Percentiles rank a stretch among this genome's conserved stretches.
These are phyloP conservation scores for Cnidoscolus chayamansa DNA, from an alignment of 441 rosid genomes.

Conservation along the genomic window DNA sequence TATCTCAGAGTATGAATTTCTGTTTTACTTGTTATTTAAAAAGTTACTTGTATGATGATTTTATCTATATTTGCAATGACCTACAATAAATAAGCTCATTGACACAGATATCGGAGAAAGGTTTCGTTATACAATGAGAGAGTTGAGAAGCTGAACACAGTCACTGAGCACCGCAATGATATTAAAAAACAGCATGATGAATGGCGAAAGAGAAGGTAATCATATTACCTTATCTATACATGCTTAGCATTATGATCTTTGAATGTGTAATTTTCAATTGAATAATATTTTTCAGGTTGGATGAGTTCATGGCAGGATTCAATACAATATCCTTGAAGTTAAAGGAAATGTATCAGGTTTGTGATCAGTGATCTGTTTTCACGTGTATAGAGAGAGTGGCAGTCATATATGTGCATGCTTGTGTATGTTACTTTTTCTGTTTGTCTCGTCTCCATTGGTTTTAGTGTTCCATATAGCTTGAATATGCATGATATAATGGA, in stretches of 20 bases:
- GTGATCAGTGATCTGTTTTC: not conserved
- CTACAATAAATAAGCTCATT: constrained; percentile 24
- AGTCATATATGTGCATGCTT: not conserved
- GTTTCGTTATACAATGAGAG: constrained; percentile 72
- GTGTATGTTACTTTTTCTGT: not conserved
- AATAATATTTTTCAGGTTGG: constrained; percentile 55
- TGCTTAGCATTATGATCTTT: not conserved
- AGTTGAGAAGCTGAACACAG: constrained; percentile 71
- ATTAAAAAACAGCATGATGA: constrained; percentile 83
- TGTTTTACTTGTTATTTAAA: constrained; percentile 9
- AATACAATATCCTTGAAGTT: constrained; percentile 87
- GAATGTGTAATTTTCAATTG: constrained; percentile 14
- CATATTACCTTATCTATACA: not conserved
- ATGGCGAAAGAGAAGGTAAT: constrained; percentile 77
- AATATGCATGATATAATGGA: not conserved
- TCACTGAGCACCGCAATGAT: constrained; percentile 84
- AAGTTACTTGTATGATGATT: not conserved
- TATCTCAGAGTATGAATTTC: constrained; percentile 69
- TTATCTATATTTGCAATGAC: constrained; percentile 1
- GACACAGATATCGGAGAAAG: constrained; percentile 66
- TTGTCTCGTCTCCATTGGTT: not conserved
- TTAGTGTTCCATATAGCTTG: not conserved
- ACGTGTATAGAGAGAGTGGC: not conserved
- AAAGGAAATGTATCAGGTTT: constrained; percentile 99
- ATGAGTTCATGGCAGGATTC: constrained; percentile 97